These are phyloP conservation scores for Termitomyces sp. DNA, from an alignment of 768 basidiomycete species.

Conservation along the genomic window DNA sequence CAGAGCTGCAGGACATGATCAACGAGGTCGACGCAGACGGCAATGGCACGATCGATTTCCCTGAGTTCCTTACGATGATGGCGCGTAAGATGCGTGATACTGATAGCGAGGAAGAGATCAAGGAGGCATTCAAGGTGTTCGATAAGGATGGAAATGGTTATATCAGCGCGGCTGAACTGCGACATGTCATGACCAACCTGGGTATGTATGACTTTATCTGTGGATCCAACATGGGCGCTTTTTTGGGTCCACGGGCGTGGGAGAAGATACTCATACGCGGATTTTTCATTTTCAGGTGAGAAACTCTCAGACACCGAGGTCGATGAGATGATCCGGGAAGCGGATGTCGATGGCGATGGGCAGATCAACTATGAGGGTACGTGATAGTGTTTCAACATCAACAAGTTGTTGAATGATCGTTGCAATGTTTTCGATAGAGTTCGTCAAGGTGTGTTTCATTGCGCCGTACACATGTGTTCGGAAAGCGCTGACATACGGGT, in stretches of 20 bases:
- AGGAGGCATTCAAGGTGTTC: slow-evolving; percentile 95
- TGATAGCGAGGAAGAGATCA: slow-evolving; percentile 91
- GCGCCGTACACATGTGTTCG: neutral
- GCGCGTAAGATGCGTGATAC: slow-evolving; percentile 88
- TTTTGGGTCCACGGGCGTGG: neutral
- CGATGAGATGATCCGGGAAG: slow-evolving; percentile 96
- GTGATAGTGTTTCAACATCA: slow-evolving; percentile 12
- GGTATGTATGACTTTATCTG: slow-evolving; percentile 40
- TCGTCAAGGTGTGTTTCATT: slow-evolving; percentile 52
- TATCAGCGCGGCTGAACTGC: slow-evolving; percentile 82
- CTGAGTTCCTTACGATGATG: slow-evolving; percentile 83
- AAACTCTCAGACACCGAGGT: slow-evolving; percentile 85
- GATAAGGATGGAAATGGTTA: slow-evolving; percentile 94
- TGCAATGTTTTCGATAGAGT: slow-evolving; percentile 42
- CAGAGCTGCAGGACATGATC: slow-evolving; percentile 92
- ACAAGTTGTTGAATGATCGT: neutral
- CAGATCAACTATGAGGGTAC: slow-evolving; percentile 84
- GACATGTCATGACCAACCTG: slow-evolving; percentile 88
- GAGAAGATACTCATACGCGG: neutral
- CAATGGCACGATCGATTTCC: slow-evolving; percentile 83
- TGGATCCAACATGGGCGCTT: neutral
- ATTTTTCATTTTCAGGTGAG: slow-evolving; percentile 47
- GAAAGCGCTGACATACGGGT: neutral
- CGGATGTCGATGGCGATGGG: slow-evolving; percentile 92
- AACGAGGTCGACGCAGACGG: slow-evolving; percentile 84